Evolutionary conservation across 805 yeast genomes (phyloP), one percentile per base, ranked within the genome.

Genomic region (Starmera quercuum): DNA sequence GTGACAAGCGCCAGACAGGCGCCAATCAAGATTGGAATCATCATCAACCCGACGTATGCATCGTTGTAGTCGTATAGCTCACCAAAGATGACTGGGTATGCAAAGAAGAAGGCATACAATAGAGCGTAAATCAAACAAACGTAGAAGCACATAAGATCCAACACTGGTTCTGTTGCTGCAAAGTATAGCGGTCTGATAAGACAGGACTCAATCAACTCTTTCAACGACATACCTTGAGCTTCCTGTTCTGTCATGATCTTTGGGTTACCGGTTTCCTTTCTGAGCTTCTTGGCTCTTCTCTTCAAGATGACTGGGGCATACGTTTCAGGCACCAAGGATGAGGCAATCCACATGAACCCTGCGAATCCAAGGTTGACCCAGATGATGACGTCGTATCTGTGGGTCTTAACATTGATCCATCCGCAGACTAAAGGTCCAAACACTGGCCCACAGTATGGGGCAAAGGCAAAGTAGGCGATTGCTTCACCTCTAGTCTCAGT

Each of bases 341-440:
- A 68, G 15, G 71, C 41, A 21, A 86, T 64, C 83, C 88, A 81
- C 78, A 81, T 78, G 4, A 73, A 71, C 42, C 95, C 96, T 2
- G 92, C 83, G 60, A 87, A 84, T 4, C 88, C 95, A 84, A 87
- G 74, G 54, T 86, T 87, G 36, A 85, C 88, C 96, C 96, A 87
- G 42, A 83, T 74, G 51, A 87, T 72, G 25, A 84, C 55, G 30
- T 79, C 87, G 51, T 76, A 68, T 46, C 82, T 64, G 13, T 68
- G 71, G n/a, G 90, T 71, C 39, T 78, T 73, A 32, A 82, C 77
- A 37, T 78, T 69, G 49, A 87, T 78, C 64, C 86, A 87, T 26
- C 96, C 95, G 49, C 85, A 83, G 24, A 84, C 86, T 34, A 87
- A 60, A 4, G 95, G 95, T 23, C 95, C 96, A 31, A 86, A 59